Evolutionary conservation across 129 eudicot genomes (phyloP).

Genomic region (Lonicera japonica): DNA sequence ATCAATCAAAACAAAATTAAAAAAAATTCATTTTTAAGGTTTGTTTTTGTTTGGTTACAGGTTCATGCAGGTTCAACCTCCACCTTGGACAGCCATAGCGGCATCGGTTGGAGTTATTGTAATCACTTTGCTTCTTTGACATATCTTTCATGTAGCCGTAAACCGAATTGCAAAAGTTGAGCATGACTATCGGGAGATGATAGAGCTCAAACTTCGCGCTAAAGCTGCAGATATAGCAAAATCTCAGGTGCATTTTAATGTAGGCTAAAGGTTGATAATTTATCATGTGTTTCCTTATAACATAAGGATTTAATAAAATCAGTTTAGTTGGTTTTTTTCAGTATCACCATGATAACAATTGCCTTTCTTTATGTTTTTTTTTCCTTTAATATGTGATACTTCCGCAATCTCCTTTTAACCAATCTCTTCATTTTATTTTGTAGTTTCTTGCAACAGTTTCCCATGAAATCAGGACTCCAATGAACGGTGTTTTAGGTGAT

Average conservation of each 20-base stretch:
- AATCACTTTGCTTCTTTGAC: constrained; percentile 60
- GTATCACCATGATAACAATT: background rate
- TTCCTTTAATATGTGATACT: constrained; percentile 6
- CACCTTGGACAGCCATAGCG: constrained; percentile 61
- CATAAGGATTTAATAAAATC: background rate
- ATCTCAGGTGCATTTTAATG: constrained; percentile 62
- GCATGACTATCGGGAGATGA: constrained; percentile 52
- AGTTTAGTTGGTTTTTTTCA: background rate
- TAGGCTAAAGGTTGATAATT: background rate
- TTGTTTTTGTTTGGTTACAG: constrained; percentile 26
- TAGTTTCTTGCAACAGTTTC: constrained; percentile 94
- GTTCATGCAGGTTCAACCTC: constrained; percentile 61
- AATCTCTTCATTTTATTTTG: constrained; percentile 18
- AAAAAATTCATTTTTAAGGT: background rate
- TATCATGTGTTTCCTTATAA: no score
- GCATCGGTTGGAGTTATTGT: constrained; percentile 46
- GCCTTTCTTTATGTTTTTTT: background rate
- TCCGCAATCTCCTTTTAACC: constrained; percentile 3
- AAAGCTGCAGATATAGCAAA: constrained; percentile 92
- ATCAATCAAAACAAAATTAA: background rate
- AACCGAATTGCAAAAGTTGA: constrained; percentile 53
- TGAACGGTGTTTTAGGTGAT: constrained; percentile 93
- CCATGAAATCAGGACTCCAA: constrained; percentile 96
- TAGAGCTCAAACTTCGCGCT: constrained; percentile 66
- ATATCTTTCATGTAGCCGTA: constrained; percentile 67